Base-by-base conservation (phyloP, 2,329 filamentous ascomycete genomes). In the Alternaria longipes region DNA sequence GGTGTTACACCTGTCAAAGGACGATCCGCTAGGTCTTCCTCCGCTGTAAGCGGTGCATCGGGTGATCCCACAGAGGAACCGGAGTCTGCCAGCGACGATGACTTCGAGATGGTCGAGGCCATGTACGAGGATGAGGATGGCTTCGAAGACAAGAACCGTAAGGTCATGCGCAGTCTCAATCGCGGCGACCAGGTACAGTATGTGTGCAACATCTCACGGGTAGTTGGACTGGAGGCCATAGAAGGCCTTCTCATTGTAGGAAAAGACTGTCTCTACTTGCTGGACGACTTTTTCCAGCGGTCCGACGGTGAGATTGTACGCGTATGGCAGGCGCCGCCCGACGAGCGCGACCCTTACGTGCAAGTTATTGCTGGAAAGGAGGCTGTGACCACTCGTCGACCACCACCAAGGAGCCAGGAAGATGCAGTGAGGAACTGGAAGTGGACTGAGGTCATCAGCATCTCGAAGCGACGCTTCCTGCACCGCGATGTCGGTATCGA, bases 401-500 rank as follows among this genome's bases (percentile, higher is more conserved):
- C 75, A 18, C 74, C 71, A 16, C 65, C 72, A 2, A 68, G 74
- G 41, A 75, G 65, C 34, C 69, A 77, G 54, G 74, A 77, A 58
- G 92, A 97, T 50, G 92, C 97, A 71, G 91, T 94, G 63, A 88
- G 94, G 68, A 90, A 91, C 76, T 99, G 95, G 96, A 91, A 90
- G 66, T 99, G 94, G 94, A 87, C 89, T 4, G 94, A 98, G 75
- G 89, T 98, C 14, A 91, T 98, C 68, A 97, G 94, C 75, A 91
- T 98, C 36, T 98, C 94, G 0, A 99, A 99, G 78, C 89, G 96
- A 20, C 90, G 94, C 7, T 99, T 98, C 78, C 81, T 99, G 4
- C 97, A 98, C 79, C 90, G 95, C 26, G 94, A 99, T 73, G 95
- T 99, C 12, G 93, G 93, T 0, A 89, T 98, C n/a, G 95, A 99